Conservation (phyloP, 495 filamentous ascomycete species). For the Penicillium coprophilum region DNA sequence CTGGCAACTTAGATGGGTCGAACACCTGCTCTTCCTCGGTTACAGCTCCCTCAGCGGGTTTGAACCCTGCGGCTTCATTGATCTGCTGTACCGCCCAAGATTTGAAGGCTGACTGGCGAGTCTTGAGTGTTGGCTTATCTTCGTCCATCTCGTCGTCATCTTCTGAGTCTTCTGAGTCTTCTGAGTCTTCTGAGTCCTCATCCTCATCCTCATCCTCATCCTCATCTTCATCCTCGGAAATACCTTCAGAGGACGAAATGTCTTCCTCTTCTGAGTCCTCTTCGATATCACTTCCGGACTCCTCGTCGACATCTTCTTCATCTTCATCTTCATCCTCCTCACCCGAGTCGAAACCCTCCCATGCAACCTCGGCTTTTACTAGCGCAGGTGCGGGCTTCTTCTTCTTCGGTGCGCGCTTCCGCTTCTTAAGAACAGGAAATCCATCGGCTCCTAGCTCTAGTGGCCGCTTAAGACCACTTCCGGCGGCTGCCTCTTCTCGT, state of each 20-base stretch:
- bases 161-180: constrained; percentile 20
- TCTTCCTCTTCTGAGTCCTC: constrained; percentile 23
- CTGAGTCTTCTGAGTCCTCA: constrained; percentile 26
- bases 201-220: too few species aligned
- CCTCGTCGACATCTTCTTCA: constrained; percentile 16
- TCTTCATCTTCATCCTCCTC: constrained; percentile 28
- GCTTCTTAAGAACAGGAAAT: constrained; percentile 75
- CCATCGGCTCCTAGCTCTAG: constrained; percentile 76
- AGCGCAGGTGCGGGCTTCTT: constrained; percentile 29
- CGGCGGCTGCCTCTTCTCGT: constrained; percentile 40
- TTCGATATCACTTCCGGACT: constrained; percentile 21
- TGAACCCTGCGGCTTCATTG: constrained; percentile 69
- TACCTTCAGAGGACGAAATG: constrained; percentile 25
- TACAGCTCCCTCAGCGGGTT: constrained; percentile 44
- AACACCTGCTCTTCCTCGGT: constrained; percentile 32
- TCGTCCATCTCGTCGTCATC: constrained; percentile 34
- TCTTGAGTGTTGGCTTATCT: constrained; percentile 42
- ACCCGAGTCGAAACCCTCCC: constrained; percentile 62
- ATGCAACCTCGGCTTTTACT: constrained; percentile 47
- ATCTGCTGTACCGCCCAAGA: constrained; percentile 85
- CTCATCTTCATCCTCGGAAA: constrained; percentile 25
- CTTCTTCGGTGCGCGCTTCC: constrained; percentile 42
- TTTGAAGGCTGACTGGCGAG: constrained; percentile 77
- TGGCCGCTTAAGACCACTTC: constrained; percentile 84
- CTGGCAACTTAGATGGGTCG: constrained; percentile 29